Percentiles rank a stretch among this genome's conserved stretches.
Conservation (phyloP, 805 yeast genomes). For the Wickerhamiella musiphila region DNA sequence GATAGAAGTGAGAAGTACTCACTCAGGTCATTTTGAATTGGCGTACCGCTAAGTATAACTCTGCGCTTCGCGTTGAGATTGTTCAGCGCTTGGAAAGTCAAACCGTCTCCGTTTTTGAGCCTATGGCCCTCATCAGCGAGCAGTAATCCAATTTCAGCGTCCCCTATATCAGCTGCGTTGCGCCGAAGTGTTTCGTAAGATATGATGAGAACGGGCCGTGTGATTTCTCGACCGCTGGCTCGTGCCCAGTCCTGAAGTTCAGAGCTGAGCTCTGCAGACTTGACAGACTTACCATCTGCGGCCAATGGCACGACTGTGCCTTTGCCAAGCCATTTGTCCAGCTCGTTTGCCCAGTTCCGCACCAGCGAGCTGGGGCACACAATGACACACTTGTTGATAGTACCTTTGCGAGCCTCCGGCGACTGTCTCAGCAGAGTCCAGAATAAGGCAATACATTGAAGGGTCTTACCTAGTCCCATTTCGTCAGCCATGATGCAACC, state of each 20-base stretch:
- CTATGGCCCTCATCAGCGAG: constrained; percentile 80
- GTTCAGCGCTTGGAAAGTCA: constrained; percentile 74
- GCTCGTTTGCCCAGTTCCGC: constrained; percentile 93
- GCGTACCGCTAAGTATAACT: constrained; percentile 89
- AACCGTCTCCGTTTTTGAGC: constrained; percentile 74
- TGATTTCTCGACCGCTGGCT: constrained; percentile 74
- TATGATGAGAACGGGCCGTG: constrained; percentile 81
- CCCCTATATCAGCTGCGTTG: constrained; percentile 56
- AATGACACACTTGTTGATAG: constrained; percentile 77
- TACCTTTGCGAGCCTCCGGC: constrained; percentile 61
- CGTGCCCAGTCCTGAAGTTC: constrained; percentile 70
- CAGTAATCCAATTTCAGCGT: constrained; percentile 69
- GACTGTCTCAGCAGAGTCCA: constrained; percentile 86
- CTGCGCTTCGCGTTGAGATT: constrained; percentile 74
- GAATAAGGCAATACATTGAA: constrained; percentile 76
- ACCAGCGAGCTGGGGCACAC: constrained; percentile 93
- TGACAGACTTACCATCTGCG: constrained; percentile 70
- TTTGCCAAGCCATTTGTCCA: constrained; percentile 86
- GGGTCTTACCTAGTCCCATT: constrained; percentile 86
- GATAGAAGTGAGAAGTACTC: constrained; percentile 82
- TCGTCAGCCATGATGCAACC: constrained; percentile 99
- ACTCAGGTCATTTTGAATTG: constrained; percentile 86
- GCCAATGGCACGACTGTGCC: constrained; percentile 82
- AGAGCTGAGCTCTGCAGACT: constrained; percentile 46
- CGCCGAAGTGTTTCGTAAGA: constrained; percentile 87